phyloP scores from a whole-genome alignment of 345 rosid genomes.

The sweet orange (Citrus sinensis) region DNA sequence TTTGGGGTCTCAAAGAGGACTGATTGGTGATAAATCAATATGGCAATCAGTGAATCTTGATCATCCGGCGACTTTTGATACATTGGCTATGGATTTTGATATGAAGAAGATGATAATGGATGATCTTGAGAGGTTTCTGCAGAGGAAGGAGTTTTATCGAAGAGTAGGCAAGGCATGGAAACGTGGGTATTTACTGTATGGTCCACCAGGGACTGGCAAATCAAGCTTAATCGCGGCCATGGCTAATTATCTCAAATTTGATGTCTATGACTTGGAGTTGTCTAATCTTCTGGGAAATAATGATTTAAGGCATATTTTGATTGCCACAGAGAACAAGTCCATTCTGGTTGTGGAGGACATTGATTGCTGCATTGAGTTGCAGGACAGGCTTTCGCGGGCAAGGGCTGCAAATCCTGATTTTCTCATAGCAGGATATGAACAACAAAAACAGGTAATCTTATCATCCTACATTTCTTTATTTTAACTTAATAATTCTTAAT shows the following conservation, averaged over 20 bases:
- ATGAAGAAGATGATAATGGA: constrained; percentile 27
- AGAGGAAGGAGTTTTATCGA: constrained; percentile 26
- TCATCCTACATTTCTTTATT: not conserved
- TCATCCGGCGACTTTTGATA: constrained; percentile 32
- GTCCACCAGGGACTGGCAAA: constrained; percentile 33
- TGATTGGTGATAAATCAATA: not conserved
- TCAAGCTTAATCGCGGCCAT: constrained; percentile 38
- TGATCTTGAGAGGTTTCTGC: constrained; percentile 34
- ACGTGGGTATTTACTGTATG: constrained; percentile 11
- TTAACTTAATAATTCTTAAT: not conserved
- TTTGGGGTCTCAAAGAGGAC: constrained; percentile 16
- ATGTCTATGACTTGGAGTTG: constrained; percentile 33
- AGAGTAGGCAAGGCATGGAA: constrained; percentile 34
- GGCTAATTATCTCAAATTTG: constrained; percentile 5
- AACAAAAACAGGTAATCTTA: constrained; percentile 3
- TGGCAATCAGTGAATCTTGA: constrained; percentile 35
- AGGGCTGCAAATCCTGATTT: not conserved
- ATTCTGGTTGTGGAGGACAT: too few relatives aligned
- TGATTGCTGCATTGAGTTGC: constrained; percentile 11
- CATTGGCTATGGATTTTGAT: constrained; percentile 29
- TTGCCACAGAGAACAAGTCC: not conserved
- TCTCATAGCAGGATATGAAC: not conserved
- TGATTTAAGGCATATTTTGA: constrained; percentile 20
- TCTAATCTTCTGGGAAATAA: constrained; percentile 9
- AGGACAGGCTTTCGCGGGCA: constrained; percentile 4